Evolutionary conservation across 1,284 basidiomycete species (phyloP).

Genomic region (Rhodotorula sp.): DNA sequence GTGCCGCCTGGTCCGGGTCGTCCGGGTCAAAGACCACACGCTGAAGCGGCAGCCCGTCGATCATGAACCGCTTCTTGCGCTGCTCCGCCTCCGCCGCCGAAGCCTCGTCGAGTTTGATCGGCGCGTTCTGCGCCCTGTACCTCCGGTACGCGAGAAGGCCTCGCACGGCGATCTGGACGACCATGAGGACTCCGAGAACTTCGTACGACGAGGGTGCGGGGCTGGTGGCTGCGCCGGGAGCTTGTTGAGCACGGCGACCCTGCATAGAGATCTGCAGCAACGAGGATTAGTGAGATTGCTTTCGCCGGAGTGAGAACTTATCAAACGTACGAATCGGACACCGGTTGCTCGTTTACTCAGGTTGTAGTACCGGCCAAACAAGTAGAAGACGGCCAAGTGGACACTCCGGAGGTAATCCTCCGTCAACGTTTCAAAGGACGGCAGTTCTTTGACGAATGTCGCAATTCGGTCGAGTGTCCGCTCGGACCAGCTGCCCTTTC

Average conservation of each 20-base stretch:
- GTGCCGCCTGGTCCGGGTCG: slow-evolving; percentile 39
- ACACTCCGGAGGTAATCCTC: slow-evolving; percentile 47
- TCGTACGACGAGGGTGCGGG: slow-evolving; percentile 49
- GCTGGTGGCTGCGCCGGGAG: not conserved
- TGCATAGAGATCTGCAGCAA: slow-evolving; percentile 36
- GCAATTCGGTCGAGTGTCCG: slow-evolving; percentile 21
- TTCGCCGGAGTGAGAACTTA: too few species aligned
- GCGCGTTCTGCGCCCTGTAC: slow-evolving; percentile 24
- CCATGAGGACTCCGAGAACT: slow-evolving; percentile 49
- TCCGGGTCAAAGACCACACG: slow-evolving; percentile 43
- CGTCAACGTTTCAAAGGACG: slow-evolving; percentile 46
- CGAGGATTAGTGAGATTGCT: not conserved
- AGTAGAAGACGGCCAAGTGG: slow-evolving; percentile 51
- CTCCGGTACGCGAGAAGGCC: slow-evolving; percentile 34
- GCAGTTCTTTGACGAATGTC: slow-evolving; percentile 36
- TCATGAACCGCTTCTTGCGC: slow-evolving; percentile 30
- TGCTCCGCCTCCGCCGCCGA: not conserved
- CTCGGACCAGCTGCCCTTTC: not conserved
- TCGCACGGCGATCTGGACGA: slow-evolving; percentile 47
- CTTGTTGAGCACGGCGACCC: slow-evolving; percentile 31
- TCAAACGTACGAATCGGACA: slow-evolving; percentile 46
- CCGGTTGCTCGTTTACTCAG: slow-evolving; percentile 48
- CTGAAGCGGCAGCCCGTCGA: slow-evolving; percentile 40
- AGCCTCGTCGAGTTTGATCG: slow-evolving; percentile 1
- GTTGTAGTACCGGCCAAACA: slow-evolving; percentile 50